Evolutionary conservation across 371 early-diverging fungal species (phyloP).

Genomic region (Apophysomyces sp.): DNA sequence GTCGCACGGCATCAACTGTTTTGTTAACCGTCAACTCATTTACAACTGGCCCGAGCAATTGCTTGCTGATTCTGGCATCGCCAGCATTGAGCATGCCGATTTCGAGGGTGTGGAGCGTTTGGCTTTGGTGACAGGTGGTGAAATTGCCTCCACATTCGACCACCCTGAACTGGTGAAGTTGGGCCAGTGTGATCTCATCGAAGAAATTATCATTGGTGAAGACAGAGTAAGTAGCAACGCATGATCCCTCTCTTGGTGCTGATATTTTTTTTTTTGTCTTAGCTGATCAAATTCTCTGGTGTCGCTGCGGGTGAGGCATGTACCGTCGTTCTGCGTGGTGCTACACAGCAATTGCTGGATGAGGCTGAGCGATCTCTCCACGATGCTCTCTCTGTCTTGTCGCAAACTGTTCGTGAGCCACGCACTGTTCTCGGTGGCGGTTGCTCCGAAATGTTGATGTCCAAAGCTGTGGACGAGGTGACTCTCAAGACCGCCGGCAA

Average conservation of each 20-base stretch:
- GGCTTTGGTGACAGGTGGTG: conserved; percentile 96
- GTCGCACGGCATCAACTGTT: conserved; percentile 97
- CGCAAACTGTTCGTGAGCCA: conserved; percentile 95
- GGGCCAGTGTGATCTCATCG: conserved; percentile 96
- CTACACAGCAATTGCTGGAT: conserved; percentile 96
- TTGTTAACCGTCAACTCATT: conserved; percentile 99
- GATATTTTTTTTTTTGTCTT: conserved; percentile 5
- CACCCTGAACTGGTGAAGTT: conserved; percentile 94
- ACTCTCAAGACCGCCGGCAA: conserved; percentile 94
- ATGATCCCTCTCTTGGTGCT: neutral
- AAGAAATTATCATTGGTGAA: conserved; percentile 97
- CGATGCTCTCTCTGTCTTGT: conserved; percentile 98
- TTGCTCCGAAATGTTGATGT: conserved; percentile 97
- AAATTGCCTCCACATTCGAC: conserved; percentile 99
- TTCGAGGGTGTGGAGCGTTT: conserved; percentile 99
- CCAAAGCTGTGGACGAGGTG: conserved; percentile 92
- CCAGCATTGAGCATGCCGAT: conserved; percentile 99
- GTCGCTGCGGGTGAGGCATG: conserved; percentile 97
- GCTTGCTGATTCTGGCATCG: conserved; percentile 95
- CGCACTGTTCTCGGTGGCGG: conserved; percentile 97
- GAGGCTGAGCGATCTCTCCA: conserved; percentile 99
- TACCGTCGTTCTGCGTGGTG: conserved; percentile 98
- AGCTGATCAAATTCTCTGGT: conserved; percentile 96
- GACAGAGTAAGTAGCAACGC: conserved; percentile 61
- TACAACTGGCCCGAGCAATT: conserved; percentile 99